phyloP scores from a whole-genome alignment of 306 rosid species.

The Glycine soja region DNA sequence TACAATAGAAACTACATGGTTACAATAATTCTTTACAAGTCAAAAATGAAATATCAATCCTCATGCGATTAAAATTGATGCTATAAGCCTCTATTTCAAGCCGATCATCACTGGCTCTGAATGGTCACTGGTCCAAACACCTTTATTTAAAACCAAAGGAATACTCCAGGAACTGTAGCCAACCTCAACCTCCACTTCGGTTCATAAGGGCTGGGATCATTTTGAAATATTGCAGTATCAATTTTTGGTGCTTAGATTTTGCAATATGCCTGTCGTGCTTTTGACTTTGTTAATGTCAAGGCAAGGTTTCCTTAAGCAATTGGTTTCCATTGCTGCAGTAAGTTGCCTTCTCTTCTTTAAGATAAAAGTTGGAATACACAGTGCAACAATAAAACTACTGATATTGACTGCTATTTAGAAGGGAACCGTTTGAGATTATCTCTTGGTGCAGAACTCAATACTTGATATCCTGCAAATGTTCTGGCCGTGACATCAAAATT shows the following conservation, averaged over 20 bases:
- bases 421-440: not conserved
- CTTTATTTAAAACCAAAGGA: not conserved
- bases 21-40: not conserved
- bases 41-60: constrained; percentile 11
- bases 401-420: not conserved
- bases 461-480: too few species aligned
- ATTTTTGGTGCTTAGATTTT: not conserved
- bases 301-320: not conserved
- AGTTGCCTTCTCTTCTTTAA: not conserved
- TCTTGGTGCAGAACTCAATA: not conserved
- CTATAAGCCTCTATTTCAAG: not conserved
- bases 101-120: not conserved
- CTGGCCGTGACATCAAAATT: not conserved
- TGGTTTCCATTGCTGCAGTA: not conserved
- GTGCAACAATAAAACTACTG: not conserved
- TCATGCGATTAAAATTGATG: not conserved
- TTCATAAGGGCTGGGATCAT: not conserved
- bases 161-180: not conserved
- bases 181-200: not conserved
- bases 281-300: not conserved
- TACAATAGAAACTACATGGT: not conserved
- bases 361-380: not conserved
- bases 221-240: not conserved
- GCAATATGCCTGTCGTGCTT: not conserved
- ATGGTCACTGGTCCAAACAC: not conserved